These are phyloP conservation scores for Marchantia polymorpha DNA, from an alignment of 225 moss, liverwort and hornwort genomes.

Conservation along the genomic window DNA sequence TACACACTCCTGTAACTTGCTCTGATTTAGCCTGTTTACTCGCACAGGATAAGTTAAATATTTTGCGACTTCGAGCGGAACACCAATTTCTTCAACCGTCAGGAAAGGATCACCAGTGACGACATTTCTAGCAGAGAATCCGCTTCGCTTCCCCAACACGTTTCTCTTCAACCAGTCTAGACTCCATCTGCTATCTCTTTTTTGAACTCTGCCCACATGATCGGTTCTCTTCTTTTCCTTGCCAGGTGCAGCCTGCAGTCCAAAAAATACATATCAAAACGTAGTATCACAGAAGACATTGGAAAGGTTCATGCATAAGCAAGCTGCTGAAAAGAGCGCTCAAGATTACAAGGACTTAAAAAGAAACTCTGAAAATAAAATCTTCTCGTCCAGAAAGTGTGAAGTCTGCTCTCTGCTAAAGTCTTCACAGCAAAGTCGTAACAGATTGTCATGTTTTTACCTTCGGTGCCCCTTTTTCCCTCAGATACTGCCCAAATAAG, in stretches of 20 bases:
- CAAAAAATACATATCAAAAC: not conserved
- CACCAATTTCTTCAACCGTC: constrained; percentile 63
- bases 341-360: not conserved
- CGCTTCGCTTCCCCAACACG: constrained; percentile 72
- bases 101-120: constrained; percentile 84
- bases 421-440: not conserved
- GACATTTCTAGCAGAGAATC: constrained; percentile 66
- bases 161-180: constrained; percentile 62
- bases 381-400: not conserved
- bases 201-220: constrained; percentile 71
- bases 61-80: constrained; percentile 60
- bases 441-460: constrained; percentile 10
- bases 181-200: constrained; percentile 53
- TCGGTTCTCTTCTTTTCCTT: constrained; percentile 44
- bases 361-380: not conserved
- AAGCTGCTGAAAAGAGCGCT: not conserved
- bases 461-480: constrained; percentile 52
- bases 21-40: constrained; percentile 56
- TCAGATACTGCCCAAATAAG: constrained; percentile 40
- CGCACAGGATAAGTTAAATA: constrained; percentile 69
- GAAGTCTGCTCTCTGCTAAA: too few species aligned
- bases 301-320: not conserved
- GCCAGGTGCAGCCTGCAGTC: constrained; percentile 39
- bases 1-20: constrained; percentile 54
- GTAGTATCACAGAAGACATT: not conserved